These are phyloP conservation scores for Cylindrotheca fusiformis DNA, from an alignment of 108 stramenopile genomes.

Conservation along the genomic window DNA sequence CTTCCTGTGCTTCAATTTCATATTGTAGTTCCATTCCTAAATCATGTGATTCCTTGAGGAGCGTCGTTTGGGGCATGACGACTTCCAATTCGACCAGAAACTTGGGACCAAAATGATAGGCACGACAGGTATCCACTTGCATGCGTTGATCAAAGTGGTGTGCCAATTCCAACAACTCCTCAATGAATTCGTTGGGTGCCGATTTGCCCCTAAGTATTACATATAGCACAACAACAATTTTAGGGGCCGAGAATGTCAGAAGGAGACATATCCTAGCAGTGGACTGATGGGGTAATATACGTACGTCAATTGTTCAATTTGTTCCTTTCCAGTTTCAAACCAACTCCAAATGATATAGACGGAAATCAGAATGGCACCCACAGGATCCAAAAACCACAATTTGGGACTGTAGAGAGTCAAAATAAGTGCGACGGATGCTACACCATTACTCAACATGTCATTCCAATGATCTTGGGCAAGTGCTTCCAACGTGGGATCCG, in stretches of 20 bases:
- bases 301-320: conserved; percentile 85
- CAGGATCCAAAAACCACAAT: conserved; percentile 85
- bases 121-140: conserved; percentile 79
- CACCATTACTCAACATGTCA: conserved; percentile 83
- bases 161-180: conserved; percentile 76
- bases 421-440: conserved; percentile 82
- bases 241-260: too few species aligned
- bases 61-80: conserved; percentile 80
- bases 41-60: conserved; percentile 87
- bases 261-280: too few species aligned
- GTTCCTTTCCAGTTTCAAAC: conserved; percentile 88
- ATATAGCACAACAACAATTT: too few species aligned
- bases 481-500: conserved; percentile 81
- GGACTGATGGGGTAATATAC: background rate
- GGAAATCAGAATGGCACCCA: conserved; percentile 90
- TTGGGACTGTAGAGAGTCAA: conserved; percentile 46
- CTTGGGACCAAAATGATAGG: conserved; percentile 95
- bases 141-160: conserved; percentile 77
- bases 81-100: conserved; percentile 94
- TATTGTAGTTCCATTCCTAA: conserved; percentile 94
- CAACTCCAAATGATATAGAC: conserved; percentile 90
- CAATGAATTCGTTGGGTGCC: conserved; percentile 86
- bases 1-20: conserved; percentile 86
- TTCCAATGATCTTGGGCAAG: conserved; percentile 95
- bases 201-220: conserved; percentile 60